Base-by-base conservation (phyloP, 192 early-diverging fungal genomes). In the Entomortierella beljakovae region DNA sequence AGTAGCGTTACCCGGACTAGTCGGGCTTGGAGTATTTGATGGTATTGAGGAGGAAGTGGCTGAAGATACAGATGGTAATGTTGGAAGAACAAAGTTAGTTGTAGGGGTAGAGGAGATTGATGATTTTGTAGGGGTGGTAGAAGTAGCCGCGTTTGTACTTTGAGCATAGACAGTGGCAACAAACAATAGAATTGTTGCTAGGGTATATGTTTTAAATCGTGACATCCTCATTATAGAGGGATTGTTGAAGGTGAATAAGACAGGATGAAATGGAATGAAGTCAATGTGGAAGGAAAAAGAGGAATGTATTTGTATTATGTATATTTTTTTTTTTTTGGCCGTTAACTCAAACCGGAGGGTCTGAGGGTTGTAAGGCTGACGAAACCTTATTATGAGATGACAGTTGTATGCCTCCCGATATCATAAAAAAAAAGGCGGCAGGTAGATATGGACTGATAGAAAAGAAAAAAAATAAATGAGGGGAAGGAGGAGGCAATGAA, bases 1-100 rank as follows among this genome's bases (percentile, higher is more conserved):
- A 20, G 63, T 65, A 31, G 63, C 11, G 26, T 65, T 65, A 28
- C 63, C 38, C 40, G 52, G 13, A 34, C 43, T 42, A 18, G 48
- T 56, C 18, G 55, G 28, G 3, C 9, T 9, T 3, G 51, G 13
- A 15, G 16, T 6, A 33, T 26, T 57, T 33, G 20, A 15, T 52
- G 8, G 50, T 8, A 15, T 23, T 8, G 54, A 32, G 22, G 56
- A 22, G n/a, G 55, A 15, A 40, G 32, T 29, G 35, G 32, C 15
- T 46, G 43, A 0, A 26, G 43, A 2, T 42, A 22, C 58, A 16
- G 57, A 29, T 50, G 35, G 34, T 50, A 16, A 20, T 31, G 13
- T 2, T 43, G 57, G 46, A 1, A 29, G 6, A 6, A 23, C 8
- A 52, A n/a, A n/a, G n/a, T n/a, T n/a, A n/a, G n/a, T n/a, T n/a